Evolutionary conservation across 805 yeast genomes (phyloP).

Genomic region (Zygosaccharomyces pseudorouxii): DNA sequence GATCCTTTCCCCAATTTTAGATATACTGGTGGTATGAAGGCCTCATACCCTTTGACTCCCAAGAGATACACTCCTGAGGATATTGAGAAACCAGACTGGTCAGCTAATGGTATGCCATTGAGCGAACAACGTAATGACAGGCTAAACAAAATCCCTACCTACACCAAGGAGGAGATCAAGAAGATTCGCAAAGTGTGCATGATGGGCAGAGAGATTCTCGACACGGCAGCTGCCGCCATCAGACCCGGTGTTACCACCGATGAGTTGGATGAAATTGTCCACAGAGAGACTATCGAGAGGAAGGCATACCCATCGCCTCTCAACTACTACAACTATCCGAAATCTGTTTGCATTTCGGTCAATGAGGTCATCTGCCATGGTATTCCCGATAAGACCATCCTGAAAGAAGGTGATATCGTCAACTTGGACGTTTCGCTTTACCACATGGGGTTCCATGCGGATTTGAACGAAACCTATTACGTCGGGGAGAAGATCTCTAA

Average conservation of each 20-base stretch:
- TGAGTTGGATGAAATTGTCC: slow-evolving; percentile 80
- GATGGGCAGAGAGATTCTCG: slow-evolving; percentile 83
- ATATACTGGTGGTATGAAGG: slow-evolving; percentile 70
- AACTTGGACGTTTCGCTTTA: slow-evolving; percentile 85
- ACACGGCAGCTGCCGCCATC: slow-evolving; percentile 76
- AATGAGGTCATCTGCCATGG: slow-evolving; percentile 98
- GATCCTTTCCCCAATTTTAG: slow-evolving; percentile 82
- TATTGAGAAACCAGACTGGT: slow-evolving; percentile 79
- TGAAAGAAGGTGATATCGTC: slow-evolving; percentile 91
- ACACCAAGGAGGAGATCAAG: slow-evolving; percentile 63
- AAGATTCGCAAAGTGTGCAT: slow-evolving; percentile 71
- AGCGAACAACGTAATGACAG: slow-evolving; percentile 72
- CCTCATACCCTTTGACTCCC: slow-evolving; percentile 76
- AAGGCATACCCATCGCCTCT: slow-evolving; percentile 92
- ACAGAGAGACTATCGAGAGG: slow-evolving; percentile 81
- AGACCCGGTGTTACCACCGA: slow-evolving; percentile 92
- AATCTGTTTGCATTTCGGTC: slow-evolving; percentile 86
- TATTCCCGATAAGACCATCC: slow-evolving; percentile 82
- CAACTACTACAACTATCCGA: slow-evolving; percentile 91
- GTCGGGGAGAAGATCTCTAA: slow-evolving; percentile 85
- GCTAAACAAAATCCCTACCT: slow-evolving; percentile 57
- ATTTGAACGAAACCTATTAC: slow-evolving; percentile 92
- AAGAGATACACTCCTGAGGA: slow-evolving; percentile 66
- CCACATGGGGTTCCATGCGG: slow-evolving; percentile 88
- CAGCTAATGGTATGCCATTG: slow-evolving; percentile 70